Evolutionary conservation across 495 filamentous ascomycete genomes (phyloP).

Genomic region (Penicillium waksmanii): DNA sequence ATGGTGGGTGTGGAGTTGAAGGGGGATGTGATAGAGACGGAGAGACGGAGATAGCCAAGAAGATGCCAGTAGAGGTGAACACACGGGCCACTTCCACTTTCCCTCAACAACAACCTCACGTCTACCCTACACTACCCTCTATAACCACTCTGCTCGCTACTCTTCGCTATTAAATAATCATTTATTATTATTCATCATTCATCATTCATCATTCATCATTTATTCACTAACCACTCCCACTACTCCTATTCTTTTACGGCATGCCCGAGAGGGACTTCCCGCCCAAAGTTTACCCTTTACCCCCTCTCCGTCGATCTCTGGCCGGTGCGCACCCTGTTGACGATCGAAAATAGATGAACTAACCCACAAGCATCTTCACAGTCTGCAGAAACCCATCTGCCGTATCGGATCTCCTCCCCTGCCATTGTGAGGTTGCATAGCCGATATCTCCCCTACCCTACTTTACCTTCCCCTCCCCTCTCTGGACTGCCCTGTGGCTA

Average conservation of each 20-base stretch:
- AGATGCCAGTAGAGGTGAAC: background rate
- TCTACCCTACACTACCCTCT: background rate
- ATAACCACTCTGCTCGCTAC: no score
- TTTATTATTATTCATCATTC: background rate
- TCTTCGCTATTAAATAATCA: background rate
- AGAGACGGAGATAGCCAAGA: background rate
- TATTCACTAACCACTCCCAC: background rate
- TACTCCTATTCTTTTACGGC: background rate
- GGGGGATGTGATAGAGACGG: background rate
- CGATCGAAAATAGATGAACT: conserved; percentile 14
- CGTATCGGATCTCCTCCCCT: conserved; percentile 18
- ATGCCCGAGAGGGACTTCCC: conserved; percentile 6
- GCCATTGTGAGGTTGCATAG: conserved; percentile 13
- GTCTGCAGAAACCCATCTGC: conserved; percentile 18
- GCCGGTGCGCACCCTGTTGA: conserved; percentile 24
- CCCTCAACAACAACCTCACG: background rate
- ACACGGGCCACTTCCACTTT: conserved; percentile 7
- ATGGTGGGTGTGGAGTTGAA: background rate
- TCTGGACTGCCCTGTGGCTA: conserved; percentile 11
- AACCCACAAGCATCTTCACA: background rate
- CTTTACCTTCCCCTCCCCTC: background rate
- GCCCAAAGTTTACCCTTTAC: conserved; percentile 1
- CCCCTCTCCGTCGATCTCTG: conserved; percentile 15
- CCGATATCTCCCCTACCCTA: background rate
- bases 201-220: background rate